phyloP scores from a whole-genome alignment of 257 asterid genomes.

The Plantago elongata region DNA sequence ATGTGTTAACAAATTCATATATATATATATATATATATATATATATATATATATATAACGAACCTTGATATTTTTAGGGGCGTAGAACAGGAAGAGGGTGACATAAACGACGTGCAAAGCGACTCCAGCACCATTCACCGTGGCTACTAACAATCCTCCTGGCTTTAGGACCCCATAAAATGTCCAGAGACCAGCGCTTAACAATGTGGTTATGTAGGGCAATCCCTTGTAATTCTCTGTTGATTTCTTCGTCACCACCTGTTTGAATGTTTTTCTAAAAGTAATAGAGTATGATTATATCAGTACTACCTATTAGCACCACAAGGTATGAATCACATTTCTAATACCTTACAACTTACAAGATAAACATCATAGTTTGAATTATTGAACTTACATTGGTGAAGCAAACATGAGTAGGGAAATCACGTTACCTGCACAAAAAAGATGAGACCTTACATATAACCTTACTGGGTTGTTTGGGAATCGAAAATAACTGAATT shows the following conservation, averaged over 20 bases:
- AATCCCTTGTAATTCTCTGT: conserved; percentile 44
- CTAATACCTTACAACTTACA: background rate
- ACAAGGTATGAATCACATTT: background rate
- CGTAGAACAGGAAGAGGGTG: conserved; percentile 46
- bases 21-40: too few species aligned
- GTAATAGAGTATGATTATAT: too few species aligned
- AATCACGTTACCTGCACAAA: conserved; percentile 43
- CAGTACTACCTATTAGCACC: background rate
- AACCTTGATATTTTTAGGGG: conserved; percentile 48
- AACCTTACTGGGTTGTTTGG: too few species aligned
- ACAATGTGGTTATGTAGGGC: conserved; percentile 41
- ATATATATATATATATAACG: too few species aligned
- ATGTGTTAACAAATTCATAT: too few species aligned
- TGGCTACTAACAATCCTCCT: conserved; percentile 48
- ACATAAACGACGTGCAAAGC: conserved; percentile 50
- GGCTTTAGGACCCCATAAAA: conserved; percentile 59
- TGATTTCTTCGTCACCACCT: conserved; percentile 46
- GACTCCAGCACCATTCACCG: conserved; percentile 65
- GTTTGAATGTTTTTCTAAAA: conserved; percentile 39
- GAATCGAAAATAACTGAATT: too few species aligned
- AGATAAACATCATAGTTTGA: background rate
- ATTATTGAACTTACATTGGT: conserved; percentile 39
- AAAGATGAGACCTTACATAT: background rate
- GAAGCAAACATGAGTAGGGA: conserved; percentile 48
- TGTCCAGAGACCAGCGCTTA: conserved; percentile 44